Percentiles rank a stretch among this genome's conserved stretches.
These are phyloP conservation scores for Aspergillus eucalypticola DNA, from an alignment of 2,329 filamentous ascomycete species.

Conservation along the genomic window DNA sequence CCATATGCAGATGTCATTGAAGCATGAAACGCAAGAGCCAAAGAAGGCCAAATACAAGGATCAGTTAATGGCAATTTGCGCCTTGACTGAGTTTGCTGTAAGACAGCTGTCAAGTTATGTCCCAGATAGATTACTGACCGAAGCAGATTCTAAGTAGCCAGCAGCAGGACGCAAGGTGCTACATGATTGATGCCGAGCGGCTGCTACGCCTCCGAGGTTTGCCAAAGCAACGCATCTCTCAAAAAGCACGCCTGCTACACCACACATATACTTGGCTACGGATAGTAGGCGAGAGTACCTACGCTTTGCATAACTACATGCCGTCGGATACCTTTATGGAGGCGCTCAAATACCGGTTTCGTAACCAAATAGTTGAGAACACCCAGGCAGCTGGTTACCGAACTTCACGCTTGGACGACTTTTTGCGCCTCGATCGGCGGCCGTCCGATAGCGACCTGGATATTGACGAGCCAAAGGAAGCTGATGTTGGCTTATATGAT, in stretches of 20 bases:
- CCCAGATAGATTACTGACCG: conserved; percentile 2
- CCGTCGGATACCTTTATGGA: conserved; percentile 25
- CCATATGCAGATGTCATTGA: conserved; percentile 34
- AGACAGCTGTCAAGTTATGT: background rate
- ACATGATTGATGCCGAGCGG: conserved; percentile 41
- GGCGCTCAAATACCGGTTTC: conserved; percentile 16
- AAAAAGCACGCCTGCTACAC: conserved; percentile 41
- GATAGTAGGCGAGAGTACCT: conserved; percentile 40
- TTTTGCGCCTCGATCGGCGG: conserved; percentile 38
- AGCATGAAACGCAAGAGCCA: conserved; percentile 29
- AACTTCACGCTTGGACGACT: conserved; percentile 41
- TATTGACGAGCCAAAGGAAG: conserved; percentile 41
- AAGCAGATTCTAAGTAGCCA: conserved; percentile 29
- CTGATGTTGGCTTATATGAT: conserved; percentile 34
- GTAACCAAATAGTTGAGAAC: background rate
- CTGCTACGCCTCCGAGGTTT: conserved; percentile 39
- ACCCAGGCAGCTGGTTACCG: conserved; percentile 16
- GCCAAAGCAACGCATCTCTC: conserved; percentile 37
- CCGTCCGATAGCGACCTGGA: conserved; percentile 41
- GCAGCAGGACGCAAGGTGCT: conserved; percentile 37
- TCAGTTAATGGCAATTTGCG: conserved; percentile 39
- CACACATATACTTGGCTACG: conserved; percentile 43
- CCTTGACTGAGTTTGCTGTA: conserved; percentile 37
- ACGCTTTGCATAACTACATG: conserved; percentile 33
- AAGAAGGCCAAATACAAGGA: conserved; percentile 43